Evolutionary conservation across 176 grass and related monocot species (phyloP), one percentile per base, ranked within the genome.

Genomic region (Pontederia paniculata): DNA sequence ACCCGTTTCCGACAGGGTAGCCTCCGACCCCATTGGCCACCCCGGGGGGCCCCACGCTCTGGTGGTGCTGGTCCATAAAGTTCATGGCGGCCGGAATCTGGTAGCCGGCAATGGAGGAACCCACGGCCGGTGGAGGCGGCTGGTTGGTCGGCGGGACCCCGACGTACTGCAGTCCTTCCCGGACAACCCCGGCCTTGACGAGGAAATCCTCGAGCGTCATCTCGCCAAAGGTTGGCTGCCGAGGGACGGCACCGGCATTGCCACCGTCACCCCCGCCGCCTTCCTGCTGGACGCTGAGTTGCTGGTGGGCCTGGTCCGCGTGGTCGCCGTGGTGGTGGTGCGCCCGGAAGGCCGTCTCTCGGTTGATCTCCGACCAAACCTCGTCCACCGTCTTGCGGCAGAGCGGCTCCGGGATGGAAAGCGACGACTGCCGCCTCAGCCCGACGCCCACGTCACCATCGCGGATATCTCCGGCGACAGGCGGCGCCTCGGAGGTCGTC

Each of bases 121-220:
- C 44, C 18, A 64, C 44, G 70, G 28, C 3, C 9, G 16, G 21
- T 42, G 60, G 19, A 19, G 60, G 19, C 23, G 1, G 23, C 22
- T 57, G 23, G 14, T 52, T 45, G 31, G 28, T 14, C 23, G 72
- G 41, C 17, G 59, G 52, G 45, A 15, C 60, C 13, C 21, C 53
- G 28, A 42, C 14, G 58, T 13, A 14, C 62, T 52, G 23, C 20
- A 44, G 16, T 0, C 74, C 70, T 6, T 73, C 93, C 8, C 72
- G 53, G 8, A 91, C 86, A 13, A 98, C 80, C 50, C 93, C 83
- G 5, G 75, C 93, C 76, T 84, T 91, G 50, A 98, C 66, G 17
- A 98, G 66, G 66, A 97, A 97, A 25, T 90, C 86, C 69, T 97
- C 93, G 16, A 97, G 83, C 20, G 93, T 97, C 86, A 98, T 98